Conservation (phyloP, 2,329 filamentous ascomycete species). For the Penicillium sp. region DNA sequence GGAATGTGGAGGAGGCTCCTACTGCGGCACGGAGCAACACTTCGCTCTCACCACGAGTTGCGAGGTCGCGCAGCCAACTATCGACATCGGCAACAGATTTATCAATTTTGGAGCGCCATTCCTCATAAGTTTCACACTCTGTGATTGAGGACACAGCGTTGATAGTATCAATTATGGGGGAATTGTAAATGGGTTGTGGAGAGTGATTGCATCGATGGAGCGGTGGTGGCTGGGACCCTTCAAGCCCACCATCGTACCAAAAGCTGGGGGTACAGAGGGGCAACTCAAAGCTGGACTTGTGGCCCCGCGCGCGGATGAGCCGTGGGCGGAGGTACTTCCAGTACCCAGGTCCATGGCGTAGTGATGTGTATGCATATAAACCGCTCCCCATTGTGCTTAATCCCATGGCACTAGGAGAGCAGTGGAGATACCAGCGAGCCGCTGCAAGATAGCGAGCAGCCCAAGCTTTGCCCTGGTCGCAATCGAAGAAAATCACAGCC, state of each 20-base stretch:
- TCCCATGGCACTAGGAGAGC: neutral
- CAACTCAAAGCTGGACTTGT: neutral
- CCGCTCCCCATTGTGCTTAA: neutral
- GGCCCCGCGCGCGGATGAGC: neutral
- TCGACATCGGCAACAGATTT: neutral
- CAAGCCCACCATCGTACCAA: neutral
- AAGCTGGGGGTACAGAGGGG: neutral
- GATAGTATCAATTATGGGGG: neutral
- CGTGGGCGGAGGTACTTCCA: neutral
- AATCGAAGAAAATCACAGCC: neutral
- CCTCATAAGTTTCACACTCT: neutral
- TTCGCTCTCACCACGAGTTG: neutral
- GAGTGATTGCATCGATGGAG: neutral
- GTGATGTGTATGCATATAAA: neutral
- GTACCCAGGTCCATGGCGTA: neutral
- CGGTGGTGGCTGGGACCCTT: neutral
- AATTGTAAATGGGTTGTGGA: neutral
- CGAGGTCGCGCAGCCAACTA: neutral
- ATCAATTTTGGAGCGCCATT: neutral
- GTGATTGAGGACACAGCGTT: neutral
- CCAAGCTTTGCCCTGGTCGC: neutral
- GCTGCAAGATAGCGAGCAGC: neutral
- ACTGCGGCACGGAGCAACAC: neutral
- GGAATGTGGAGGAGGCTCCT: neutral
- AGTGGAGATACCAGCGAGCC: neutral